Base-by-base conservation (phyloP, 2,329 filamentous ascomycete species). In the Xylaria sp. region DNA sequence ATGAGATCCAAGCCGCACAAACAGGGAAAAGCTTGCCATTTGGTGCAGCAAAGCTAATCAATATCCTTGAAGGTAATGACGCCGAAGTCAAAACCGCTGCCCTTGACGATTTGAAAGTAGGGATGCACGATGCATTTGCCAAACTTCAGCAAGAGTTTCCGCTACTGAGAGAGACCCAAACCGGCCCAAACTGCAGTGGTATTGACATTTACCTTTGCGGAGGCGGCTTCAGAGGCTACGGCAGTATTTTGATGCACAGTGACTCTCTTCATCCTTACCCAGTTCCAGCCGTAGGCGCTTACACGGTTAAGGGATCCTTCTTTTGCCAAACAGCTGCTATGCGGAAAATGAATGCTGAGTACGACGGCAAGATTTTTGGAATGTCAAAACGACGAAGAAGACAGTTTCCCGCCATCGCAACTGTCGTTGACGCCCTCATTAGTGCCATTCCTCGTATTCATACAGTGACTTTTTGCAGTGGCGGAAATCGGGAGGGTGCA, bases 171-270 rank as follows among this genome's bases (percentile, higher is more conserved):
- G 81, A 84, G 18, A 79, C 90, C 6, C 75, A 72, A 31, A 64
- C 71, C 13, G 64, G 62, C 39, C 49, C 65, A 25, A 69, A 69
- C 8, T 54, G 70, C 10, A 83, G 83, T 1, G 86, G 86, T 4
- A 84, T 94, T 66, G 89, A 91, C 41, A 84, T 97, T 9, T 97
- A 94, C 78, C 89, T 98, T 66, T 97, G 92, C 71, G 94, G 94
- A 52, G 94, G 94, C 28, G 94, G 94, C 0, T 97, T 97, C 78
- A 86, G 94, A 43, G 94, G 94, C 18, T 97, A 97, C 85, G 94
- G 94, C 7, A 97, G 93, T 79, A 90, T 97, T 76, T 85, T 97
- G 62, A 94, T 97, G 91, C 90, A 92, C 77, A 87, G 88, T 73
- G 92, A 95, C 75, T 80, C 84, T 6, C 87, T 93, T 52, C 83